These are phyloP conservation scores for Lithocarpus polystachyus DNA, from an alignment of 306 rosid species.

Conservation along the genomic window DNA sequence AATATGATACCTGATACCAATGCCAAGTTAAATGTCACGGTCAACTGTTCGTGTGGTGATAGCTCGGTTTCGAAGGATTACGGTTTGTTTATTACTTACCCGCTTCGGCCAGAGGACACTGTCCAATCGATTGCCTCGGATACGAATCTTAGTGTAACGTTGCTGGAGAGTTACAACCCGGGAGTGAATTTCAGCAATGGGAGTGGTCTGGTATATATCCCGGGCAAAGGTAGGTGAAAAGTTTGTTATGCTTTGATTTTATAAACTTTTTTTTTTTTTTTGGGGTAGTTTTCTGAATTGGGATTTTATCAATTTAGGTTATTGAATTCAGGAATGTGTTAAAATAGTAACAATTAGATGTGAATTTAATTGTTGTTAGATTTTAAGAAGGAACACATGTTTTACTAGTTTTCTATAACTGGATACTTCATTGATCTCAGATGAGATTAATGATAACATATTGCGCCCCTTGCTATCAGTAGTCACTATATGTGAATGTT, in stretches of 20 bases:
- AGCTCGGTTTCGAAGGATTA: conserved; percentile 42
- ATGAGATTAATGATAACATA: not conserved
- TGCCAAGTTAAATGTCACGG: conserved; percentile 40
- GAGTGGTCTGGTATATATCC: conserved; percentile 35
- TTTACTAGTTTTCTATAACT: not conserved
- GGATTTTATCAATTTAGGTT: not conserved
- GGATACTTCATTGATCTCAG: not conserved
- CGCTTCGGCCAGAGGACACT: conserved; percentile 4
- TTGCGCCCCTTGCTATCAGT: not conserved
- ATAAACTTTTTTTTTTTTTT: not conserved
- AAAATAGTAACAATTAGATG: no score
- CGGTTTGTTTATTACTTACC: conserved; percentile 68
- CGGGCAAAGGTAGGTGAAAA: conserved; percentile 39
- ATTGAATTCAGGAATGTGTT: not conserved
- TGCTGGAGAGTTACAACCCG: conserved; percentile 42
- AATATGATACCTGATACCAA: conserved; percentile 1
- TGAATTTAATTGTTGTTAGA: no score
- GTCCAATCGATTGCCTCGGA: no score
- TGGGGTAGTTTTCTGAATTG: not conserved
- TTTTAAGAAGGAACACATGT: no score
- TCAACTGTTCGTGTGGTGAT: conserved; percentile 67
- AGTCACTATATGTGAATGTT: not conserved
- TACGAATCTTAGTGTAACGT: not conserved
- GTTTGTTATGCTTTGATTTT: not conserved
- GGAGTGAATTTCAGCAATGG: conserved; percentile 41